Conservation (phyloP, 192 early-diverging fungal genomes). For the Pilaira anomala region DNA sequence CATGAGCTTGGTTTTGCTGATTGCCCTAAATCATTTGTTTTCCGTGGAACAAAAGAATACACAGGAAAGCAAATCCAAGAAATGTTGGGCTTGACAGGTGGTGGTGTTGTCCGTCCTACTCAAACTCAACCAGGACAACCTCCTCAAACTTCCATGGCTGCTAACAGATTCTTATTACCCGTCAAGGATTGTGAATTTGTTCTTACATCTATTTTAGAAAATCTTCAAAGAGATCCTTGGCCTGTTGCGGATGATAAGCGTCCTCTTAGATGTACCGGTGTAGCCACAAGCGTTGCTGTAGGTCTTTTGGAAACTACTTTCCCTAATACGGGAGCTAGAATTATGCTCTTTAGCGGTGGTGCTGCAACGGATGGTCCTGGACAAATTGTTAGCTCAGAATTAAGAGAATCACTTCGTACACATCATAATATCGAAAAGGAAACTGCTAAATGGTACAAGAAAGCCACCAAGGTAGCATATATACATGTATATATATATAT, state of each 20-base stretch:
- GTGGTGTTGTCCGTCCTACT: conserved; percentile 29
- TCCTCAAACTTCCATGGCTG: conserved; percentile 33
- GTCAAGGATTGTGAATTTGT: conserved; percentile 96
- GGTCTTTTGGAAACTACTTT: conserved; percentile 90
- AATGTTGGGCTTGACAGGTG: conserved; percentile 83
- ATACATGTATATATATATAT: neutral
- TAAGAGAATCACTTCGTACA: conserved; percentile 90
- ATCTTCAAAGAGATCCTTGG: conserved; percentile 98
- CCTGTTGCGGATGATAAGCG: conserved; percentile 88
- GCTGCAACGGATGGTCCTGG: conserved; percentile 96
- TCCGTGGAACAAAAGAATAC: conserved; percentile 98
- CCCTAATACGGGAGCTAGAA: conserved; percentile 86
- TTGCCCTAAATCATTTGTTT: conserved; percentile 97
- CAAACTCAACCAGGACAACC: conserved; percentile 32
- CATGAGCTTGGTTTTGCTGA: conserved; percentile 95
- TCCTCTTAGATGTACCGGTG: conserved; percentile 90
- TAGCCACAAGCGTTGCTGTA: conserved; percentile 88
- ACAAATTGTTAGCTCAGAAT: conserved; percentile 86
- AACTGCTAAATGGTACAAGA: conserved; percentile 87
- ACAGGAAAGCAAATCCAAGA: conserved; percentile 92
- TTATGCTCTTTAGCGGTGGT: conserved; percentile 93
- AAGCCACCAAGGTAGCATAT: conserved; percentile 82
- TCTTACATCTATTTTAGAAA: conserved; percentile 90
- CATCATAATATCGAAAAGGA: conserved; percentile 99
- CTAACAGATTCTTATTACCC: conserved; percentile 82